Evolutionary conservation across 2,329 filamentous ascomycete species (phyloP), one percentile per base, ranked within the genome.

Genomic region (Seiridium unicorne): DNA sequence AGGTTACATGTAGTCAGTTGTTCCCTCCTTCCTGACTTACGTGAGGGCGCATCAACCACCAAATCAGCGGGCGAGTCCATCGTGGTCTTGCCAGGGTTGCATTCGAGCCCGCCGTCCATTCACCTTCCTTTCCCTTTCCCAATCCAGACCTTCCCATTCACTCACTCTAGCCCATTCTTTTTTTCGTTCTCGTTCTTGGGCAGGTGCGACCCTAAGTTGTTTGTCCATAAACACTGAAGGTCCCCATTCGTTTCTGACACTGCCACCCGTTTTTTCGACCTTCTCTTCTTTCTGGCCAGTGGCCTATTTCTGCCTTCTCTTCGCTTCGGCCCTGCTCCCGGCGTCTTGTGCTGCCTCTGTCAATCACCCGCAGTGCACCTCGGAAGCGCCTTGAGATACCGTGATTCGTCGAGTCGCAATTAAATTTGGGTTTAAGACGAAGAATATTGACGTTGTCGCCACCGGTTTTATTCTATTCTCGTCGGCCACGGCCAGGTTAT

Each of bases 11-110:
- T 53, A 53, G 49, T 53, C 36, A 18, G 44, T 57, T 18, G 54
- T 47, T 47, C 55, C 46, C 57, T 59, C 57, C 49, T 59, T 59
- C 57, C 57, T 48, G 57, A 59, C 57, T 59, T 59, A 59, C 57
- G 46, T 48, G 56, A 49, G 36, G 44, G 32, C 49, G 35, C 32
- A 13, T 35, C 49, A 53, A 53, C 49, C 38, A 42, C 38, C 38
- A 42, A 42, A 13, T 13, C 7, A 42, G 38, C 38, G 7, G 38
- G 38, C 38, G 13, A 42, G 49, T 53, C 49, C 18, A 10, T 53
- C 49, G 49, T 53, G 32, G 49, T 38, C 49, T 35, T 31, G 32
- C 44, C 38, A 44, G 36, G 31, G 36, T 44, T 55, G 32, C 44
- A 57, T 48, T 44, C 35, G 26, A n/a, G n/a, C 40, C 18, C n/a